phyloP scores from a whole-genome alignment of 331 rosid species.

The Acacia pycnantha region DNA sequence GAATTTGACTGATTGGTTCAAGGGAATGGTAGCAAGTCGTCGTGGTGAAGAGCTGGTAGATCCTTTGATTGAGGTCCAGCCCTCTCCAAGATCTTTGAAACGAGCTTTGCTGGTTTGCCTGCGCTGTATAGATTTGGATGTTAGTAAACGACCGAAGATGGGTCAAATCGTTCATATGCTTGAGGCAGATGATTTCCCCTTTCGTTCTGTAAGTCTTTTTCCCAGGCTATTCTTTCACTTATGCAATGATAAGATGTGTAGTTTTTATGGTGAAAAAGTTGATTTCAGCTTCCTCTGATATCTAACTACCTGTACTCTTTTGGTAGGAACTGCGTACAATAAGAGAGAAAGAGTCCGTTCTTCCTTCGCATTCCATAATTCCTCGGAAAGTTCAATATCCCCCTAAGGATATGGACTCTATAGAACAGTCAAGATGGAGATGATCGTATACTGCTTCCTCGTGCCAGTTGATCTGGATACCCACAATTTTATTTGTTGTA shows the following conservation, averaged over 20 bases:
- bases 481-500: constrained; percentile 33
- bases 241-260: neutral
- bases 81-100: constrained; percentile 82
- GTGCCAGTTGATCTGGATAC: constrained; percentile 26
- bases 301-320: constrained; percentile 11
- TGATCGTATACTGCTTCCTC: constrained; percentile 28
- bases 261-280: neutral
- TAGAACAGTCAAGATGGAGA: constrained; percentile 59
- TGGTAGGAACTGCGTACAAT: constrained; percentile 65
- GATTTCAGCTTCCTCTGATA: constrained; percentile 1
- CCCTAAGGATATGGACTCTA: constrained; percentile 42
- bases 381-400: constrained; percentile 41
- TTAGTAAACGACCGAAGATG: constrained; percentile 88
- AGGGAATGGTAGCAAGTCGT: constrained; percentile 89
- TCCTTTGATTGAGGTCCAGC: constrained; percentile 76
- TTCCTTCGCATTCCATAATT: constrained; percentile 34
- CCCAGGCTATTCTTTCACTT: neutral
- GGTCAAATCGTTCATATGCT: constrained; percentile 99
- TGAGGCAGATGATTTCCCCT: constrained; percentile 96
- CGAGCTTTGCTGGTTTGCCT: constrained; percentile 86
- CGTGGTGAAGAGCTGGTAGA: constrained; percentile 84
- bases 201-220: constrained; percentile 61
- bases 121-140: constrained; percentile 93
- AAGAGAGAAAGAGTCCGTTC: constrained; percentile 48
- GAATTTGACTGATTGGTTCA: constrained; percentile 98